phyloP scores from a whole-genome alignment of 2,329 filamentous ascomycete genomes.

The Colletotrichum lupini region DNA sequence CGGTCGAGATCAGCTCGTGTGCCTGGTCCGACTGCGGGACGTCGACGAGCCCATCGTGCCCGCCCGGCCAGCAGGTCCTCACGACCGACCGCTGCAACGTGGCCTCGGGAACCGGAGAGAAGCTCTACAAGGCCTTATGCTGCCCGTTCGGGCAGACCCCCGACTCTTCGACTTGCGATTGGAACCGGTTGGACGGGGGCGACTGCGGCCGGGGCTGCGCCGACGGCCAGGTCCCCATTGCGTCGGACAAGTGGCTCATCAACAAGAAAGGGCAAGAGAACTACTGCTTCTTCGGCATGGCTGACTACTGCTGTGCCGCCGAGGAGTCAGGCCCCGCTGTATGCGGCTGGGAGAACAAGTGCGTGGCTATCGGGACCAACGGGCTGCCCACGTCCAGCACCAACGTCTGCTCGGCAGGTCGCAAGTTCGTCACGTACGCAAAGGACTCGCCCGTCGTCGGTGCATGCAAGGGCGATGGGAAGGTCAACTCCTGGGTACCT shows the following conservation, averaged over 20 bases:
- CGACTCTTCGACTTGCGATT: neutral
- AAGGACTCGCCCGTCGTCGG: neutral
- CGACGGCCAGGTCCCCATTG: neutral
- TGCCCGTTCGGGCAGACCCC: conserved; percentile 1
- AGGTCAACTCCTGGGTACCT: neutral
- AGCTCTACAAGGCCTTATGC: neutral
- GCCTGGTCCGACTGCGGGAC: neutral
- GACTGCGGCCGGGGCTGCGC: neutral
- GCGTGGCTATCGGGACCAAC: neutral
- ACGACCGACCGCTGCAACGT: conserved; percentile 1
- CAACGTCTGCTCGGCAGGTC: neutral
- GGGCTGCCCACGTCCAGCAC: neutral
- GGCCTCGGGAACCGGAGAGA: neutral
- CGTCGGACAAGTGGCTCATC: neutral
- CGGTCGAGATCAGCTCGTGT: neutral
- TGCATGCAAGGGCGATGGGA: neutral
- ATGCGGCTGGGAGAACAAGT: neutral
- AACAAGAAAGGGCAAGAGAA: neutral
- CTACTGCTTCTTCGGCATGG: neutral
- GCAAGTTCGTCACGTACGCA: neutral
- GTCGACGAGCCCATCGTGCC: neutral
- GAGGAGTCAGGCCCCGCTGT: neutral
- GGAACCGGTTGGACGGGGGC: neutral
- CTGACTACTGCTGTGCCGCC: neutral
- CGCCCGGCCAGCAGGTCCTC: neutral